A percentile compares a stretch with the other conserved stretches of the same genome.
Conservation (phyloP, 2,329 filamentous ascomycete genomes). For the Penicillium occitanis region DNA sequence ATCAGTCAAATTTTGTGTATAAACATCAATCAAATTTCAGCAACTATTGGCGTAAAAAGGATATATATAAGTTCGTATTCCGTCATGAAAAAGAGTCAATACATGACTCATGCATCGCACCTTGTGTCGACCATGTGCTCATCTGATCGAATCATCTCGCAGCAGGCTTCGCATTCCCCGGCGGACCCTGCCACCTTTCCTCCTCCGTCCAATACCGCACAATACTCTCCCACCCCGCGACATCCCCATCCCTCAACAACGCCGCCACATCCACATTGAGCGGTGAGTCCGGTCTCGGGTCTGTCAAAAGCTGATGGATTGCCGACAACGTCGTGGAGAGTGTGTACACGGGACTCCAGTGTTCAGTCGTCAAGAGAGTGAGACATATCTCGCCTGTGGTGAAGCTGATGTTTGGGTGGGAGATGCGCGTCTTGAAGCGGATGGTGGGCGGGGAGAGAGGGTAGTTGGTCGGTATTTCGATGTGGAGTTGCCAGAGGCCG, state of each 20-base stretch:
- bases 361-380: conserved; percentile 69
- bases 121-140: background rate
- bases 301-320: conserved; percentile 48
- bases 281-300: conserved; percentile 49
- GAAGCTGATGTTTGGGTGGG: conserved; percentile 77
- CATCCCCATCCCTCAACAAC: conserved; percentile 47
- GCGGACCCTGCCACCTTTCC: conserved; percentile 45
- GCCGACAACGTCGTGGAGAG: conserved; percentile 54
- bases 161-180: conserved; percentile 18
- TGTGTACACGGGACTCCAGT: conserved; percentile 85
- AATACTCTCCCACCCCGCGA: conserved; percentile 47
- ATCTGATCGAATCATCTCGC: conserved; percentile 10
- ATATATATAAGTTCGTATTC: conserved; percentile 10
- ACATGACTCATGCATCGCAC: background rate
- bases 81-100: conserved; percentile 3
- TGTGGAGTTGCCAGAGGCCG: conserved; percentile 80
- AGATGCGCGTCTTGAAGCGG: conserved; percentile 76
- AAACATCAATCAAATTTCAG: background rate
- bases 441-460: conserved; percentile 76
- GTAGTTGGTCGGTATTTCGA: conserved; percentile 74
- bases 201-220: conserved; percentile 50
- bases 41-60: conserved; percentile 1
- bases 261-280: conserved; percentile 52
- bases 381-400: conserved; percentile 88
- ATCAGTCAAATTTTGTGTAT: background rate